Conservation (phyloP, 495 filamentous ascomycete species). For the Aspergillus taichungensis region DNA sequence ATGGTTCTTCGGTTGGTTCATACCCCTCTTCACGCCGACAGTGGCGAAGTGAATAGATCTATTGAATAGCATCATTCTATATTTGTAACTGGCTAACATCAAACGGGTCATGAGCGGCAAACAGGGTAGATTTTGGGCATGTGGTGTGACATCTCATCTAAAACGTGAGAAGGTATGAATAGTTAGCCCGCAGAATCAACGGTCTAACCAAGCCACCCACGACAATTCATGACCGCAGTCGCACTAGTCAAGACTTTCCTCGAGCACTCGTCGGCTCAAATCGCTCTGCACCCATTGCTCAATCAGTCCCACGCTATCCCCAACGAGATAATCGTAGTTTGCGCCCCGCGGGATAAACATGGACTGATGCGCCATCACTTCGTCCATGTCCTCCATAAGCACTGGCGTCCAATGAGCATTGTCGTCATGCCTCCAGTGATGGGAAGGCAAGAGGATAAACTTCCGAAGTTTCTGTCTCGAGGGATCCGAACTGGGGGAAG, state of each 20-base stretch:
- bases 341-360: constrained; percentile 58
- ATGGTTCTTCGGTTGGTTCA: too few species aligned
- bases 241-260: not conserved
- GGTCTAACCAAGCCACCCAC: too few species aligned
- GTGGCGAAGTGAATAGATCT: too few species aligned
- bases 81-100: too few species aligned
- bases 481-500: not conserved
- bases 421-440: constrained; percentile 25
- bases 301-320: constrained; percentile 61
- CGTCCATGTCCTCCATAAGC: constrained; percentile 73
- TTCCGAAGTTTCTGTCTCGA: constrained; percentile 49
- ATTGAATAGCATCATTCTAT: too few species aligned
- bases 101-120: too few species aligned
- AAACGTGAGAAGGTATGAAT: too few species aligned
- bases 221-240: too few species aligned
- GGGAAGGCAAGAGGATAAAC: constrained; percentile 68
- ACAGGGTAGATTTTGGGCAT: too few species aligned
- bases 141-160: too few species aligned
- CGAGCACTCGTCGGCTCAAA: constrained; percentile 13
- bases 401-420: constrained; percentile 69
- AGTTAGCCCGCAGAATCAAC: too few species aligned
- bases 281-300: constrained; percentile 62
- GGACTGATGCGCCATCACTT: constrained; percentile 77
- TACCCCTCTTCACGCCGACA: too few species aligned
- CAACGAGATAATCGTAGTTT: constrained; percentile 68